Percentiles rank a stretch among this genome's conserved stretches.
Evolutionary conservation across 768 basidiomycete species (phyloP).

Genomic region (Harrya chromipes): DNA sequence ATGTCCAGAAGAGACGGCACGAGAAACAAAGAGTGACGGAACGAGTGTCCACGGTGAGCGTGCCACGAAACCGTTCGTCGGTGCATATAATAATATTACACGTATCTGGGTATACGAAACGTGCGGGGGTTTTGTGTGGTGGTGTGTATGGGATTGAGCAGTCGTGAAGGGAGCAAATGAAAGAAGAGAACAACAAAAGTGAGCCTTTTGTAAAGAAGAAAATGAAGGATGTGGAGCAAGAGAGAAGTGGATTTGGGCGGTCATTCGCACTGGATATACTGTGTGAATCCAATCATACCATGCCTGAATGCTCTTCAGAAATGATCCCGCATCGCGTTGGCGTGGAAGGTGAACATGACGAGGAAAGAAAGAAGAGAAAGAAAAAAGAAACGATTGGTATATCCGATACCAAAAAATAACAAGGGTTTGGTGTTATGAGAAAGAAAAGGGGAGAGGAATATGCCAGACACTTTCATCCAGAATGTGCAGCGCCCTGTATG

Average conservation of each 20-base stretch:
- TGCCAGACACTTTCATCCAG: slow-evolving; percentile 26
- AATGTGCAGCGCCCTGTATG: slow-evolving; percentile 30
- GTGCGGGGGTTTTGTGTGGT: slow-evolving; percentile 13
- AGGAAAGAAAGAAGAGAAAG: background rate
- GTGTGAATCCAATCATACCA: slow-evolving; percentile 8
- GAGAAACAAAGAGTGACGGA: background rate
- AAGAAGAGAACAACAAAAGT: slow-evolving; percentile 13
- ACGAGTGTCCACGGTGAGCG: background rate
- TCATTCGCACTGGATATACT: slow-evolving; percentile 9
- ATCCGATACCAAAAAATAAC: slow-evolving; percentile 14
- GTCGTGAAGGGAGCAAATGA: slow-evolving; percentile 8
- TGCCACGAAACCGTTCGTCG: background rate
- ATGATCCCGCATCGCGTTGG: slow-evolving; percentile 13
- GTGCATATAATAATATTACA: slow-evolving; percentile 37
- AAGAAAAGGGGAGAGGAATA: background rate
- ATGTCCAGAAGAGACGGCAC: background rate
- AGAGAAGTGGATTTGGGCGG: background rate
- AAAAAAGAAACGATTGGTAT: slow-evolving; percentile 18
- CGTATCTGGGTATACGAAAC: slow-evolving; percentile 30
- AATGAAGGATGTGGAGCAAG: background rate
- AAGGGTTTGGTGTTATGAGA: background rate
- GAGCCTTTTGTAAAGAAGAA: background rate
- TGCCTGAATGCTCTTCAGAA: slow-evolving; percentile 8
- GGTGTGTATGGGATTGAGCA: background rate
- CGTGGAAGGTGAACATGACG: background rate